These are phyloP conservation scores for Silene latifolia DNA, from an alignment of 148 eudicot species.

Conservation along the genomic window DNA sequence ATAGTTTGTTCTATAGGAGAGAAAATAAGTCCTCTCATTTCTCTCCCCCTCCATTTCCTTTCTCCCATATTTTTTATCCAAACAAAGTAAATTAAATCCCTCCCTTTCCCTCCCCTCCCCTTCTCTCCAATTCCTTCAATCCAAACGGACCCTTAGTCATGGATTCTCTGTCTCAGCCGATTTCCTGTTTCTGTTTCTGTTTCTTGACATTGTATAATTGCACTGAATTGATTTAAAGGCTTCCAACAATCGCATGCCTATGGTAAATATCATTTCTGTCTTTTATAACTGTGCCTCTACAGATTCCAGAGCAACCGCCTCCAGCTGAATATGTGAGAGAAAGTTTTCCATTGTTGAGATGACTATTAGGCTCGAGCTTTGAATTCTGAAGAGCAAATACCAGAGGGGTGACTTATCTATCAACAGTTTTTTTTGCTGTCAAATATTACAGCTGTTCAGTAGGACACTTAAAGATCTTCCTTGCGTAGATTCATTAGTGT, in stretches of 20 bases:
- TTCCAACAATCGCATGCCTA: background rate
- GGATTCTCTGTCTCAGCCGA: background rate
- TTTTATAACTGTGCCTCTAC: constrained; percentile 7
- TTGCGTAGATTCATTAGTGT: background rate
- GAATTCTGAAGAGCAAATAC: background rate
- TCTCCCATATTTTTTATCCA: no score
- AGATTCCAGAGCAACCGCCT: constrained; percentile 37
- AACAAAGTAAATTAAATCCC: no score
- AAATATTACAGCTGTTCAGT: background rate
- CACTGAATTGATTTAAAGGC: background rate
- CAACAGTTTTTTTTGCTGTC: background rate
- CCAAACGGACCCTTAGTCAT: no score
- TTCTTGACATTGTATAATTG: background rate
- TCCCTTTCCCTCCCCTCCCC: no score
- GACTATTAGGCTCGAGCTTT: background rate
- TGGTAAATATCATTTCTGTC: background rate
- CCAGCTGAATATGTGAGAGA: constrained; percentile 25
- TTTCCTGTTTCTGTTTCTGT: background rate
- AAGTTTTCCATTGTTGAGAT: background rate
- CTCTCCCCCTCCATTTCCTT: no score
- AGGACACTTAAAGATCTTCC: background rate
- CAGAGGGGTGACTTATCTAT: background rate
- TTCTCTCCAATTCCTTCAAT: no score
- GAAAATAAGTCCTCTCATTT: no score
- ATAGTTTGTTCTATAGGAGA: no score